Conservation (phyloP, 805 yeast species). For the Hanseniaspora lindneri region DNA sequence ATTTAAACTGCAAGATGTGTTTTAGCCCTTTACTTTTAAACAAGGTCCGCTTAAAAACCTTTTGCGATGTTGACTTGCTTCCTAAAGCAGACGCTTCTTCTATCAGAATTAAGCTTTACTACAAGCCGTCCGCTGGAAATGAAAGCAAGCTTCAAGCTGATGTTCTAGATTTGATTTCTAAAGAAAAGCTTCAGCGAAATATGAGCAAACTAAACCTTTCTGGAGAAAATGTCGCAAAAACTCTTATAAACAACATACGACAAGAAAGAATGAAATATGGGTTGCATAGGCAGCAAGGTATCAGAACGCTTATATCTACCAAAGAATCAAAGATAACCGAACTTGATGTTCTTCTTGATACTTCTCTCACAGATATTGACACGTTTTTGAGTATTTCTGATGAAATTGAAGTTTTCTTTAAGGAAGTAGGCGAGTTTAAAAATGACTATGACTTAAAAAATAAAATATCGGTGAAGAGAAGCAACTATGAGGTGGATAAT, state of each 20-base stretch:
- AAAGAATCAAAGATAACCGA: not conserved
- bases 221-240: not conserved
- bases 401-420: not conserved
- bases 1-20: slow-evolving; percentile 1
- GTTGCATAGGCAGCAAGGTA: not conserved
- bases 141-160: not conserved
- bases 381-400: not conserved
- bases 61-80: not conserved
- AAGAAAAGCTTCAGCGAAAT: not conserved
- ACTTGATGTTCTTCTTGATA: not conserved
- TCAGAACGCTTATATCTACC: not conserved
- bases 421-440: not conserved
- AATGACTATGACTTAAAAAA: not conserved
- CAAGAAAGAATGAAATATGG: not conserved
- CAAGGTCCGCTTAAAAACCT: not conserved
- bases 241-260: not conserved
- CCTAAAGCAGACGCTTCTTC: not conserved
- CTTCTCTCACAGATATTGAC: not conserved
- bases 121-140: not conserved
- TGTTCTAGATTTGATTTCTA: not conserved
- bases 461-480: not conserved
- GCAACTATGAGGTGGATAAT: not conserved
- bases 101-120: not conserved
- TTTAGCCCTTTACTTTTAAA: not conserved
- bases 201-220: not conserved